phyloP scores from a whole-genome alignment of 2,329 filamentous ascomycete species.

The Ceratocystis destructans region DNA sequence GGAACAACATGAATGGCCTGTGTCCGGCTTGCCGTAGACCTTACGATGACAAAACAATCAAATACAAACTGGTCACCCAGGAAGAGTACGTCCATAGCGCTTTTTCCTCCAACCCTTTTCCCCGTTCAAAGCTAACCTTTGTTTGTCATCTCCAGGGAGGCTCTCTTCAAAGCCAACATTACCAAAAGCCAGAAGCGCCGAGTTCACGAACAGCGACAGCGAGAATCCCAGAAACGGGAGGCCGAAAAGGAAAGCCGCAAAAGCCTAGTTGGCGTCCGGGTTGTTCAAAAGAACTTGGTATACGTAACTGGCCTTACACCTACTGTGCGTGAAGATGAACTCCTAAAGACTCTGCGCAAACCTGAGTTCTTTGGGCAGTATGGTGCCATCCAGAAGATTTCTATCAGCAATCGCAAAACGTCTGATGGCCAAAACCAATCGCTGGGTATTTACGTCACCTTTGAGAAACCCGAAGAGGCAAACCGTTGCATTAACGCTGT shows the following conservation, averaged over 20 bases:
- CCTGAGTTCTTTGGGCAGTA: conserved; percentile 96
- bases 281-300: conserved; percentile 96
- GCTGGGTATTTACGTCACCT: conserved; percentile 96
- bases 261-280: conserved; percentile 84
- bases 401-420: conserved; percentile 88
- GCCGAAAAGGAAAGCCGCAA: conserved; percentile 92
- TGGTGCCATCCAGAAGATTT: conserved; percentile 96
- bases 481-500: conserved; percentile 81
- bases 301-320: conserved; percentile 94
- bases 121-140: conserved; percentile 21
- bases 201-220: conserved; percentile 68
- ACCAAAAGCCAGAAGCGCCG: conserved; percentile 90
- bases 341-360: conserved; percentile 79
- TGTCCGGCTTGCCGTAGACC: conserved; percentile 94
- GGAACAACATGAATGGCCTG: conserved; percentile 91
- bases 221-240: conserved; percentile 91
- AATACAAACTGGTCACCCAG: conserved; percentile 86
- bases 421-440: conserved; percentile 65
- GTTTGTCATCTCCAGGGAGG: conserved; percentile 38
- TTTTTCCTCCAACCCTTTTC: not conserved
- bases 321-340: conserved; percentile 78
- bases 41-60: conserved; percentile 93
- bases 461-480: conserved; percentile 81
- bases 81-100: conserved; percentile 61
- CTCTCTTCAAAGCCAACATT: conserved; percentile 62